These are phyloP conservation scores for Kalmusia sp. DNA, from an alignment of 2,329 filamentous ascomycete genomes.

Conservation along the genomic window DNA sequence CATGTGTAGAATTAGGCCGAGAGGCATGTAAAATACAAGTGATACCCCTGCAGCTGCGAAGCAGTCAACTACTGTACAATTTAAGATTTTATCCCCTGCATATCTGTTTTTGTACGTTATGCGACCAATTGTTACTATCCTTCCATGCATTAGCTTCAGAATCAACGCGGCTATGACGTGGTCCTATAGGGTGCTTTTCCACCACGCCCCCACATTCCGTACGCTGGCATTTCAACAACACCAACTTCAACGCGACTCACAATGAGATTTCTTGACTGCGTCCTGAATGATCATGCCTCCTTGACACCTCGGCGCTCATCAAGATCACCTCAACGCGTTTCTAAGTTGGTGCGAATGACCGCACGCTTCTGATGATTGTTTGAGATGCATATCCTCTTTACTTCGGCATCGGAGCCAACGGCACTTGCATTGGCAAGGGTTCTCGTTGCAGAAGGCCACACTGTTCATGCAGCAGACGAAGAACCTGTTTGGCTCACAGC, in stretches of 20 bases:
- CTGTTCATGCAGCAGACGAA: conserved; percentile 14
- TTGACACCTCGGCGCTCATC: not conserved
- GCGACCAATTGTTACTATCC: no score
- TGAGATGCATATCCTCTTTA: conserved; percentile 16
- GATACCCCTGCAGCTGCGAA: conserved; percentile 12
- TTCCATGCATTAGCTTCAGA: not conserved
- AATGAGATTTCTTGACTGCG: not conserved
- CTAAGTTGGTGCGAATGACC: not conserved
- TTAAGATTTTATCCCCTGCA: not conserved
- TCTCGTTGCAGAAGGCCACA: conserved; percentile 14
- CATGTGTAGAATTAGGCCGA: conserved; percentile 9
- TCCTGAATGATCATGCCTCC: not conserved
- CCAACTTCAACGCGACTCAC: conserved; percentile 5
- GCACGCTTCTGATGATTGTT: not conserved
- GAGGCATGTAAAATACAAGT: conserved; percentile 18
- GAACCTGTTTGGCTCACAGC: conserved; percentile 14
- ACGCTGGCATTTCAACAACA: conserved; percentile 3
- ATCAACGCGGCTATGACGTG: conserved; percentile 1
- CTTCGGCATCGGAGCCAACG: conserved; percentile 12
- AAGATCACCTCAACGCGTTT: not conserved
- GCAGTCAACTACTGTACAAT: not conserved
- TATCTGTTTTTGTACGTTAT: no score
- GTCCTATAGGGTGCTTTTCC: conserved; percentile 4
- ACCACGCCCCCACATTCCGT: not conserved
- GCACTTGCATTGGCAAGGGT: conserved; percentile 17